A percentile compares a stretch with the other conserved stretches of the same genome.
Evolutionary conservation across 2,329 filamentous ascomycete species (phyloP).

Genomic region (Penicillium paneum): DNA sequence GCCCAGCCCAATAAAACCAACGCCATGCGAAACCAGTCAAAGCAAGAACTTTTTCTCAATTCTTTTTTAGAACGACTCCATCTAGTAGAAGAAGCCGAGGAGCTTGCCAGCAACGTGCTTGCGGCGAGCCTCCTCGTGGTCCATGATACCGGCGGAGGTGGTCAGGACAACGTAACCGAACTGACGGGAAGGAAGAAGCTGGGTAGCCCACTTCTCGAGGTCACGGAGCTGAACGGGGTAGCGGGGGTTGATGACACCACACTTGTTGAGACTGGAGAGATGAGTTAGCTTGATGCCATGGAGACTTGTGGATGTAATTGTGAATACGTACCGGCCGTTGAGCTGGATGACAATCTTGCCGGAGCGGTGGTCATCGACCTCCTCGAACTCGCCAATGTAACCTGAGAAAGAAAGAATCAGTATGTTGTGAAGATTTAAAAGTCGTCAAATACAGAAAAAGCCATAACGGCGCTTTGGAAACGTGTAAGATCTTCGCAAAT

Average conservation of each 20-base stretch:
- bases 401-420: constrained; percentile 62
- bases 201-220: constrained; percentile 99
- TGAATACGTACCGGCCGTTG: constrained; percentile 71
- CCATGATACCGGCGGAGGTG: constrained; percentile 99
- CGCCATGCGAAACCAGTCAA: constrained; percentile 25
- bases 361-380: constrained; percentile 98
- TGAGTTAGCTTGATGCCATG: constrained; percentile 13
- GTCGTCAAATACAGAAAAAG: constrained; percentile 67
- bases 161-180: constrained; percentile 99
- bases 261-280: constrained; percentile 76
- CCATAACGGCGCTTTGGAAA: constrained; percentile 62
- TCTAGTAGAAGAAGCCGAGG: constrained; percentile 99
- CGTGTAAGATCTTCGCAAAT: constrained; percentile 91
- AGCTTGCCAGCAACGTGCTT: constrained; percentile 99
- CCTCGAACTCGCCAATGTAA: constrained; percentile 99
- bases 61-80: constrained; percentile 22
- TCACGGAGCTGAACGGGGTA: constrained; percentile 99
- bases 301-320: neutral
- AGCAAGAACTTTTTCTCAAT: constrained; percentile 30
- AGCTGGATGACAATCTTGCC: constrained; percentile 99
- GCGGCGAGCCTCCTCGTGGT: constrained; percentile 98
- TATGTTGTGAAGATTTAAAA: constrained; percentile 94
- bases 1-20: constrained; percentile 17
- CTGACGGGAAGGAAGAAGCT: constrained; percentile 98
- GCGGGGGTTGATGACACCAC: constrained; percentile 96